Base-by-base conservation (phyloP, 805 yeast genomes). In the Debaryomyces hansenii region DNA sequence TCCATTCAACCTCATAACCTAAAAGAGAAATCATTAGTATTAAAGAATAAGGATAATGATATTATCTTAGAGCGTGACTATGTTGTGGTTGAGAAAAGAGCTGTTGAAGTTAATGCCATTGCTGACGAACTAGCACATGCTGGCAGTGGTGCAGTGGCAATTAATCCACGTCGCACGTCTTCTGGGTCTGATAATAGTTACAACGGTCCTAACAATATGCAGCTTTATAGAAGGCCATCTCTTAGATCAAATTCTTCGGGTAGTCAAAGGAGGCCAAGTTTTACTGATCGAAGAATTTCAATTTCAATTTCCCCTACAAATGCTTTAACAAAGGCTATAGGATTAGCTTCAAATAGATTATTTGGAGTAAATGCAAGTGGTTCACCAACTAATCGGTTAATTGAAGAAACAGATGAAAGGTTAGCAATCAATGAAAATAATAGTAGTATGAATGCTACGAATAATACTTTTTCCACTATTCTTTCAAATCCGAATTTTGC, bases 81-180 rank as follows among this genome's bases (percentile, higher is more conserved):
- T 57, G 98, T 92, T 29, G 96, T 92, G 34, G 91, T 92, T 24
- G 98, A 92, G 63, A 94, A 92, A 63, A 79, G 96, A 41, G 89
- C 94, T 0, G 97, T 92, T 3, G 98, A 94, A 62, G 96, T 92
- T 7, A 92, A 92, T 69, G 92, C 96, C 2, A 74, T 94, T 47
- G 99, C 99, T 2, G 98, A 92, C 64, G 97, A 91, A 62, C 70
- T 92, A 42, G 91, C 89, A 12, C 70, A 72, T 48, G 84, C 84
- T 2, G 84, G 83, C 1, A 65, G 73, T 46, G 75, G 78, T 5
- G 74, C 77, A 5, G 74, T 77, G 28, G 83, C 79, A 1, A 74
- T 72, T n/a, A 57, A 57, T 41, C 57, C 62, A 7, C 60, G 69
- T 29, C 60, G 64, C 49, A 69, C 72, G 9, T 64, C 63, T 52